Conservation (phyloP, 225 moss, liverwort and hornwort genomes). For the Bryoerythrophyllum caledonicum region DNA sequence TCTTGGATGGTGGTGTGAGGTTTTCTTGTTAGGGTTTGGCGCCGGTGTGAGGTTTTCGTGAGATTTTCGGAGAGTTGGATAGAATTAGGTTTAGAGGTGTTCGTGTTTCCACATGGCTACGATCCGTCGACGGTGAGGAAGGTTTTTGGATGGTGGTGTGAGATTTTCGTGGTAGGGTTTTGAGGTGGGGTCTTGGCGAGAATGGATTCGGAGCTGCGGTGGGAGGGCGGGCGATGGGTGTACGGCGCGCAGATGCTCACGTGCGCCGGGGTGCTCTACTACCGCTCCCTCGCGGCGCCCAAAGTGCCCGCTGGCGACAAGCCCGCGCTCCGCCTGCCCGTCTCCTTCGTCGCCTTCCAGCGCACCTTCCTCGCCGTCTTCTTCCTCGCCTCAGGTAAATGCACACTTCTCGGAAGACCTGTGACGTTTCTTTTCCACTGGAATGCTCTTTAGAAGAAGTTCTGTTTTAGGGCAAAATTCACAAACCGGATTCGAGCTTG, state of each 20-base stretch:
- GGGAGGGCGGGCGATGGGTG: conserved; percentile 61
- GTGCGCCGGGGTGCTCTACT: conserved; percentile 34
- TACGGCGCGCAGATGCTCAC: conserved; percentile 45
- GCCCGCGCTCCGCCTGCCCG: conserved; percentile 28
- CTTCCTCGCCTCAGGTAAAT: conserved; percentile 47
- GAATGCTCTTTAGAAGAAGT: background rate
- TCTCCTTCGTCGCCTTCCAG: conserved; percentile 42
- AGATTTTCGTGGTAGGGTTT: conserved; percentile 13
- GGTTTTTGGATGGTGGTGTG: background rate
- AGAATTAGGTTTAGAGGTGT: conserved; percentile 12
- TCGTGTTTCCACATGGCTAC: too few species aligned
- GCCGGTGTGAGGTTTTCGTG: background rate
- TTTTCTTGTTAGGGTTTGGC: too few species aligned
- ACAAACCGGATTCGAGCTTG: too few species aligned
- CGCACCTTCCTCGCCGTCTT: conserved; percentile 41
- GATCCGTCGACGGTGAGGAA: background rate
- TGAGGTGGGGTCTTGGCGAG: background rate
- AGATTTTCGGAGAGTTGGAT: background rate
- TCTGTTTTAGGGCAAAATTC: too few species aligned
- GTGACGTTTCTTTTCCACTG: background rate
- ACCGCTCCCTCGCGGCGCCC: conserved; percentile 18
- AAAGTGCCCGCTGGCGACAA: conserved; percentile 20
- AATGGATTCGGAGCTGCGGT: conserved; percentile 54
- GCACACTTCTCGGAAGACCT: background rate
- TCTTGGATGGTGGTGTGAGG: too few species aligned